phyloP scores from a whole-genome alignment of 139 green algal genomes.

The Closterium sp. region DNA sequence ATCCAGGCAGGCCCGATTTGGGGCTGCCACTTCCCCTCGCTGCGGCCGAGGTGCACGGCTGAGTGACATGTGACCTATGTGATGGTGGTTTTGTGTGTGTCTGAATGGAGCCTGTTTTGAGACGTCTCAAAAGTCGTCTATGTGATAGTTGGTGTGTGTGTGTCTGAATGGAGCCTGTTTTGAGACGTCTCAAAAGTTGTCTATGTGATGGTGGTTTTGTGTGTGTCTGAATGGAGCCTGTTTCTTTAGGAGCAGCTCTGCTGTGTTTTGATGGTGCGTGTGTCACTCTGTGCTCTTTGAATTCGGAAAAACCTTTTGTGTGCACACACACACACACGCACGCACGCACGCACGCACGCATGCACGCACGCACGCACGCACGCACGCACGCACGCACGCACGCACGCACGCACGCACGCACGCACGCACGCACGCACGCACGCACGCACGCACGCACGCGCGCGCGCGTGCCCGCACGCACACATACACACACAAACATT shows the following conservation, averaged over 20 bases:
- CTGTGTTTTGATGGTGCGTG: too few relatives aligned
- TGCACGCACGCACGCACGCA: background rate
- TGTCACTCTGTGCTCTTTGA: too few relatives aligned
- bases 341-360: background rate
- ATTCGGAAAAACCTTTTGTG: too few relatives aligned
- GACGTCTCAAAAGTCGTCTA: too few relatives aligned
- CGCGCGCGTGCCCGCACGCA: background rate
- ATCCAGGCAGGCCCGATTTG: background rate
- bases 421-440: background rate
- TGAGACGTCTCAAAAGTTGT: too few relatives aligned
- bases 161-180: too few relatives aligned
- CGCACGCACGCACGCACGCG: background rate
- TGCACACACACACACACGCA: slow-evolving; percentile 5
- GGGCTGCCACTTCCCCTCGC: background rate
- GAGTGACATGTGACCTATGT: background rate
- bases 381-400: background rate
- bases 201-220: too few relatives aligned
- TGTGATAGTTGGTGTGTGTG: too few relatives aligned
- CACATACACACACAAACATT: background rate
- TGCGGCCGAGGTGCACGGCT: background rate
- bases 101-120: too few relatives aligned
- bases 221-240: too few relatives aligned
- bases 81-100: too few relatives aligned
- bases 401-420: background rate
- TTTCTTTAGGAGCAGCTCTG: too few relatives aligned